Evolutionary conservation across 441 rosid genomes (phyloP).

Genomic region (Croton setiger): DNA sequence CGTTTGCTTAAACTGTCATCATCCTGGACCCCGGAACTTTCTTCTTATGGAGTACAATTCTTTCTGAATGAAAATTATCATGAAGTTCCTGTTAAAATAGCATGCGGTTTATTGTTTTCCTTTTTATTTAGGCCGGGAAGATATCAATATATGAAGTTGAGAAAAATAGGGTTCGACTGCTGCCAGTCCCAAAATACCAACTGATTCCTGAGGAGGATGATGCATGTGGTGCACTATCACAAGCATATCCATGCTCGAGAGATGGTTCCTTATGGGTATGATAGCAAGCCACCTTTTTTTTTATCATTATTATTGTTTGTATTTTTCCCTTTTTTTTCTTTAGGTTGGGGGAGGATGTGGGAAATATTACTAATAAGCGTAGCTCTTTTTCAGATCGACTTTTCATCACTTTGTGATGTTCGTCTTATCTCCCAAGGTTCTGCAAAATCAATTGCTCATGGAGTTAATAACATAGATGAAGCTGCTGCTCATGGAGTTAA

Average conservation of each 20-base stretch:
- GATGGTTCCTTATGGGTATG: slow-evolving; percentile 83
- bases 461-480: slow-evolving; percentile 26
- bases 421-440: slow-evolving; percentile 45
- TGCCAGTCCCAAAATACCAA: slow-evolving; percentile 65
- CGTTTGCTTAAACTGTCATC: slow-evolving; percentile 79
- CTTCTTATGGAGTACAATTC: slow-evolving; percentile 62
- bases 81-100: slow-evolving; percentile 15
- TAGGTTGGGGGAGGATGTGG: not conserved
- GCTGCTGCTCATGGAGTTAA: slow-evolving; percentile 19
- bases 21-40: slow-evolving; percentile 88
- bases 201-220: slow-evolving; percentile 43
- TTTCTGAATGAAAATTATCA: slow-evolving; percentile 12
- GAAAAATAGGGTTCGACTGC: slow-evolving; percentile 52
- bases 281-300: not conserved
- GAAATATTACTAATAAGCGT: slow-evolving; percentile 14
- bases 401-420: slow-evolving; percentile 66
- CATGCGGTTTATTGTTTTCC: slow-evolving; percentile 17
- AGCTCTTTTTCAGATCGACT: slow-evolving; percentile 56
- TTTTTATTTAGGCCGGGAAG: slow-evolving; percentile 64
- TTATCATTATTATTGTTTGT: not conserved
- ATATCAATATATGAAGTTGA: slow-evolving; percentile 51
- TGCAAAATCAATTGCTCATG: slow-evolving; percentile 23
- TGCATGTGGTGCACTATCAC: slow-evolving; percentile 33
- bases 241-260: slow-evolving; percentile 53
- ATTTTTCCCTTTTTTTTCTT: not conserved